These are phyloP conservation scores for Skeletonema costatum DNA, from an alignment of 108 stramenopile genomes.

Conservation along the genomic window DNA sequence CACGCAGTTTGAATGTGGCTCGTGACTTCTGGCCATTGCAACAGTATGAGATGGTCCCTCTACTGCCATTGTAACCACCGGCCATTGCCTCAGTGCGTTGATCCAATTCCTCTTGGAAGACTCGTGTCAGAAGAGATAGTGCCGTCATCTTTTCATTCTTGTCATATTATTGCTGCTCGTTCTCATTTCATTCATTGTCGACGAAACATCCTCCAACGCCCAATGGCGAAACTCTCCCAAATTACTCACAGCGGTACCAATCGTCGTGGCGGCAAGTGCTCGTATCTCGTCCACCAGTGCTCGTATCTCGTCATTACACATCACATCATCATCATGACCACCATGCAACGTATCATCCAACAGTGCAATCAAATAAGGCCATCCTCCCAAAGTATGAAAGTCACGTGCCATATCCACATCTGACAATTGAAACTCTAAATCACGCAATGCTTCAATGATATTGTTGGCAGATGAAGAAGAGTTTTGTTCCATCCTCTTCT, in stretches of 20 bases:
- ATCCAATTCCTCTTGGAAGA: conserved; percentile 13
- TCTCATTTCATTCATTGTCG: not conserved
- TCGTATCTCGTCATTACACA: not conserved
- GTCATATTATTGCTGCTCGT: not conserved
- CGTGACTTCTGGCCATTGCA: not conserved
- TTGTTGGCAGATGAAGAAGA: conserved; percentile 21
- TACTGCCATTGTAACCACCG: conserved; percentile 35
- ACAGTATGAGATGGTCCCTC: conserved; percentile 7
- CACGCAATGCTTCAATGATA: conserved; percentile 64
- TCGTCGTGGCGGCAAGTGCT: conserved; percentile 77
- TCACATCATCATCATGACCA: not conserved
- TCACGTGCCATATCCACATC: conserved; percentile 96
- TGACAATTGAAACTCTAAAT: conserved; percentile 88
- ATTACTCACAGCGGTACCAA: conserved; percentile 95
- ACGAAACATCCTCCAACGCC: conserved; percentile 68
- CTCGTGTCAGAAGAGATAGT: conserved; percentile 2
- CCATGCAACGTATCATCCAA: conserved; percentile 59
- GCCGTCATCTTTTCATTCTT: not conserved
- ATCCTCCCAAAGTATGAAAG: conserved; percentile 93
- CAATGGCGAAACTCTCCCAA: conserved; percentile 82
- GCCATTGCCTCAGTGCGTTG: conserved; percentile 34
- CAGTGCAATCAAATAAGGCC: conserved; percentile 72
- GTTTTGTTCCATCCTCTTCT: conserved; percentile 29
- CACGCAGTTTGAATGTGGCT: conserved; percentile 31
- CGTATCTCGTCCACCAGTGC: conserved; percentile 55